Base-by-base conservation (phyloP, 2,329 filamentous ascomycete genomes). In the Xylaria sp. region DNA sequence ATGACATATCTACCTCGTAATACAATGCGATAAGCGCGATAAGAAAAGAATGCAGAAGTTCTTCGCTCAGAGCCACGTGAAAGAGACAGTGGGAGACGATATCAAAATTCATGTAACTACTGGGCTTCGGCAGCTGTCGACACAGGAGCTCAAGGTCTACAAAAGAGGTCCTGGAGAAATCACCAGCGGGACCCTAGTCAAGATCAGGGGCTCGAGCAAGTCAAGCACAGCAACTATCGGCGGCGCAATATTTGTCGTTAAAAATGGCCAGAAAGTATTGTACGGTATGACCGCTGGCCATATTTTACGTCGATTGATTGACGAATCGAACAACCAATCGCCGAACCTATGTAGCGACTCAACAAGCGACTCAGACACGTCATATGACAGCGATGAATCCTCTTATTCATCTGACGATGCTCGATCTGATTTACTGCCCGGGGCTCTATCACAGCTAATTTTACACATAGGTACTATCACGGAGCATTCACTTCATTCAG, bases 221-320 rank as follows among this genome's bases (percentile, higher is more conserved):
- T 57, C 31, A 6, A 40, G 33, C n/a, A 54, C 28, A 15, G 51
- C 51, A 21, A 63, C 61, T 8, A 25, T 64, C 7, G 61, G 61
- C 3, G 61, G 61, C 17, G 14, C 35, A 9, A 58, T 64, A 14
- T 2, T 12, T n/a, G 47, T 61, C 12, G 15, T 17, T 4, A 57
- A 57, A 31, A 25, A 56, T 8, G 45, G 46, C 4, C 28, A 15
- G 19, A 28, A 9, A 1, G 28, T 45, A 2, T 38, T 38, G 14
- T 61, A 54, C 21, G 61, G 53, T 11, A 17, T 64, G 52, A 64
- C 61, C 15, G 57, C 57, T 7, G 51, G 57, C 14, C 61, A 64
- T 54, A 31, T n/a, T 45, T 19, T 64, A 25, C 23, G 8, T 43
- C 25, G 31, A 12, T 35, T 40, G 31, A 7, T 21, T n/a, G 7